Evolutionary conservation across 2,329 filamentous ascomycete genomes (phyloP), one percentile per base, ranked within the genome.

Genomic region (Helicocarpus griseus): DNA sequence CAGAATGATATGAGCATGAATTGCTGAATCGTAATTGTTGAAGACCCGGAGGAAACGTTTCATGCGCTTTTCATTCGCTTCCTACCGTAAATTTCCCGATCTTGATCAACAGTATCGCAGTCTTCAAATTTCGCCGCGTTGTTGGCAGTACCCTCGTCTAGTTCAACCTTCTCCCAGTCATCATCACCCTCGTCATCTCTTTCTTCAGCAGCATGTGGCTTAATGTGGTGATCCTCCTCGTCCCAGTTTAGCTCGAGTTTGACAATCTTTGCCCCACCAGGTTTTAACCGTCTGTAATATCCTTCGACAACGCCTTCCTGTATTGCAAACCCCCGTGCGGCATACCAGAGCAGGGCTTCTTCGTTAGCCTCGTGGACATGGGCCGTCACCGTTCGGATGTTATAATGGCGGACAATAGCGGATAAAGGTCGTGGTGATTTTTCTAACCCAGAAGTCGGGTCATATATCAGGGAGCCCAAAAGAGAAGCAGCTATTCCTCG

Each of bases 301-400:
- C 69, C 73, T 47, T 77, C 70, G 40, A 82, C 73, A 48, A 73
- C 66, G 2, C 69, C 71, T 17, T 75, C 67, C 38, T 77, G 70
- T 5, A 72, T 56, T 54, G 69, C 69, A 54, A 85, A 85, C 0
- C 77, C 79, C 4, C 80, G 70, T 55, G 77, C 75, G 41, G 64
- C 61, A 66, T 85, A 85, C 81, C 81, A 85, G 45, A 73, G 70
- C 56, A 81, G 58, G 0, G 73, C 81, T 46, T 82, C 79, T 17
- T 74, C 70, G 51, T 84, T 84, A 21, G 74, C 76, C 57, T 81
- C 79, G 73, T 82, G 83, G 0, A 83, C 80, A 63, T 85, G 81
- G 9, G 81, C 81, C 2, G 77, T 80, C 19, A 83, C 73, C 13
- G 67, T 70, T 9, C 64, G 65, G 24, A 78, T 73, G 24, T 73